Conservation (phyloP, 768 basidiomycete species). For the Agaricus bisporus region DNA sequence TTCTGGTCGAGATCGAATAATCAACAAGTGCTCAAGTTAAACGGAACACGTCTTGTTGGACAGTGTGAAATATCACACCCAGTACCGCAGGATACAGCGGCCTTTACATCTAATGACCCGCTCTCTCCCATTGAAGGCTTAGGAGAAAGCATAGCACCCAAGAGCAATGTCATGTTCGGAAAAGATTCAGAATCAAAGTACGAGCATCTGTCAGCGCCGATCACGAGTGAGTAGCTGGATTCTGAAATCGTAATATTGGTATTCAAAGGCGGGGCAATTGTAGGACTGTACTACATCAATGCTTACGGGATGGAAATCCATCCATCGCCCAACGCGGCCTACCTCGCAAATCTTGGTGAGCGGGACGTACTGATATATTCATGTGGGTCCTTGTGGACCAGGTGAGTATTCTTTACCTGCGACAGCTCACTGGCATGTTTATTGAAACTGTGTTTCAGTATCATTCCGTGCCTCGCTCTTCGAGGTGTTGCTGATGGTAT, state of each 20-base stretch:
- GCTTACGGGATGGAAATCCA: slow-evolving; percentile 90
- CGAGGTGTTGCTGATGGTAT: slow-evolving; percentile 75
- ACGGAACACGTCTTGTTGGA: slow-evolving; percentile 75
- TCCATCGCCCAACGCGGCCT: slow-evolving; percentile 81
- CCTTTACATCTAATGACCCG: slow-evolving; percentile 25
- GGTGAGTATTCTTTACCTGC: slow-evolving; percentile 33
- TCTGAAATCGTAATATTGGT: background rate
- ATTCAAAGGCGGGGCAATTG: background rate
- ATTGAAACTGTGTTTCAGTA: slow-evolving; percentile 33
- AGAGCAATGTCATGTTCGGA: slow-evolving; percentile 64
- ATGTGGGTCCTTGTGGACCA: slow-evolving; percentile 93
- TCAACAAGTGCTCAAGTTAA: slow-evolving; percentile 31
- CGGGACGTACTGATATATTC: slow-evolving; percentile 80
- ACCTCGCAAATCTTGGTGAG: slow-evolving; percentile 52
- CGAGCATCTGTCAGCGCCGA: slow-evolving; percentile 53
- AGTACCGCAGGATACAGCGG: slow-evolving; percentile 28
- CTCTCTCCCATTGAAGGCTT: slow-evolving; percentile 49
- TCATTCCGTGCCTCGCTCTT: slow-evolving; percentile 88
- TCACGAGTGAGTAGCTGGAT: slow-evolving; percentile 44
- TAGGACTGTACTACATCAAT: slow-evolving; percentile 85
- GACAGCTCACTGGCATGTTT: background rate
- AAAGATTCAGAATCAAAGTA: slow-evolving; percentile 45
- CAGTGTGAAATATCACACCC: slow-evolving; percentile 96
- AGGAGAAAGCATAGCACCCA: slow-evolving; percentile 38
- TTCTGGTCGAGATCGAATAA: slow-evolving; percentile 20